Percentiles rank a stretch among this genome's conserved stretches.
phyloP scores from a whole-genome alignment of 257 asterid genomes.

The Lavandula angustifolia region DNA sequence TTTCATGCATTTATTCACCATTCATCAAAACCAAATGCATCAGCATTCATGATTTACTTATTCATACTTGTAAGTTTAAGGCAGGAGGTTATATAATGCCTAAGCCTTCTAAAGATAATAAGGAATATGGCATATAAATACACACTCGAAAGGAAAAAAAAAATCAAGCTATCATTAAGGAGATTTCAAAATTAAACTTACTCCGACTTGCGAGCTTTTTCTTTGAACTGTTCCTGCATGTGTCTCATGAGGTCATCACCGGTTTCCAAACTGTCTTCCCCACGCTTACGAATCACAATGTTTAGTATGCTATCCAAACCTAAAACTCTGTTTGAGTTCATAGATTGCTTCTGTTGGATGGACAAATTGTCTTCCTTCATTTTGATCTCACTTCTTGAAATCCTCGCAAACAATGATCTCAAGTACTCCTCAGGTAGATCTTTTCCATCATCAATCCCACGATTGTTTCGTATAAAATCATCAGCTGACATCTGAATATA shows the following conservation, averaged over 20 bases:
- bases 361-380: conserved; percentile 94
- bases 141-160: conserved; percentile 11
- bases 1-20: conserved; percentile 13
- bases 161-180: conserved; percentile 28
- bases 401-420: conserved; percentile 88
- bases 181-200: conserved; percentile 50
- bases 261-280: conserved; percentile 79
- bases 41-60: conserved; percentile 7
- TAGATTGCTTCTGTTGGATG: conserved; percentile 85
- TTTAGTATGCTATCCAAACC: conserved; percentile 89
- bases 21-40: conserved; percentile 18
- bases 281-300: conserved; percentile 88
- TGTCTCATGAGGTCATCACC: conserved; percentile 92
- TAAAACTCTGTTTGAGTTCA: conserved; percentile 70
- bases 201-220: conserved; percentile 99
- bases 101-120: conserved; percentile 15
- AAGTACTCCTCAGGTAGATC: conserved; percentile 92
- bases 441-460: conserved; percentile 98
- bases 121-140: conserved; percentile 22
- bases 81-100: conserved; percentile 8
- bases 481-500: conserved; percentile 87
- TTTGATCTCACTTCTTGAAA: conserved; percentile 91
- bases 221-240: conserved; percentile 99
- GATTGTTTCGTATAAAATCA: conserved; percentile 91
- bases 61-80: conserved; percentile 1